Evolutionary conservation across 1,284 basidiomycete genomes (phyloP).

Genomic region (Puccinia hordei): DNA sequence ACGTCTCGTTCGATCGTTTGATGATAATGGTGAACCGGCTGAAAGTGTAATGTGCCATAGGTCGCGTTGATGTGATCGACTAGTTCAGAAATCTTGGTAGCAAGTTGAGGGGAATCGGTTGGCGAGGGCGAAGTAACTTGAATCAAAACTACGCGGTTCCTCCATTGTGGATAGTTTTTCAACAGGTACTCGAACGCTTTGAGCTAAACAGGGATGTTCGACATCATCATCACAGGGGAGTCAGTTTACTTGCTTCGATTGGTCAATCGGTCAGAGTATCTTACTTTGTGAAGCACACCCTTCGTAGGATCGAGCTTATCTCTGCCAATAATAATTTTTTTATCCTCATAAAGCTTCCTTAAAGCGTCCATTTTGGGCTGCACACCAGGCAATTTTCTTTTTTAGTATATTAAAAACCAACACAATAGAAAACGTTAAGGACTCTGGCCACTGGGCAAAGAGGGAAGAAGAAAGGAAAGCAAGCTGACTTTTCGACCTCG

Average conservation of each 20-base stretch:
- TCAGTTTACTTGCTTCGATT: not conserved
- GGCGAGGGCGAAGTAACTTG: constrained; percentile 92
- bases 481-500: constrained; percentile 71
- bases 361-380: constrained; percentile 85
- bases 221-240: constrained; percentile 8
- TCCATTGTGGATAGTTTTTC: constrained; percentile 91
- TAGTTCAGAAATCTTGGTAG: constrained; percentile 88
- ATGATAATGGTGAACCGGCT: constrained; percentile 99
- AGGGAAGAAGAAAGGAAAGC: not conserved
- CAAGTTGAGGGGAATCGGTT: constrained; percentile 89
- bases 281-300: constrained; percentile 90
- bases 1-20: constrained; percentile 77
- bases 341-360: constrained; percentile 82
- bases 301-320: constrained; percentile 99
- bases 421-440: not conserved
- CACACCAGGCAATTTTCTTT: constrained; percentile 74
- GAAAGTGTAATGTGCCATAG: constrained; percentile 91
- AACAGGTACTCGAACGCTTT: constrained; percentile 94
- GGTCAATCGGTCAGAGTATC: constrained; percentile 13
- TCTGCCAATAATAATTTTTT: constrained; percentile 98
- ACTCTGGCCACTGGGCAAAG: no score
- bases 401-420: not conserved
- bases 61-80: constrained; percentile 97
- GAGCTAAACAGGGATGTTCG: constrained; percentile 63
- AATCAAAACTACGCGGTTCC: constrained; percentile 69